Percentiles rank a stretch among this genome's conserved stretches.
Conservation (phyloP, 2,329 filamentous ascomycete species). For the Phyllosticta citriasiana region DNA sequence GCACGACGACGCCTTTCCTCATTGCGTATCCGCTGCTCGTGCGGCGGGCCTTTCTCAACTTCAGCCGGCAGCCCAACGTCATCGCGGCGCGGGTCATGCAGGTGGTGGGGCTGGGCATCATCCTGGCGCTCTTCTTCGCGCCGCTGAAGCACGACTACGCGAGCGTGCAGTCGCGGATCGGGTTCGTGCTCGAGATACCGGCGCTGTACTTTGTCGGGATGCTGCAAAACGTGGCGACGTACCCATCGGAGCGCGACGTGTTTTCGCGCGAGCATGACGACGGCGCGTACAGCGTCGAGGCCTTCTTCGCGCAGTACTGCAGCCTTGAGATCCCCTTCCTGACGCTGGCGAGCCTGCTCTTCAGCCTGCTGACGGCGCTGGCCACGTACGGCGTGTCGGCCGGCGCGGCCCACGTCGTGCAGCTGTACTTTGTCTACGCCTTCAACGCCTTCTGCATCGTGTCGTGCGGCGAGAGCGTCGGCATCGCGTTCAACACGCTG, state of each 20-base stretch:
- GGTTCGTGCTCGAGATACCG: slow-evolving; percentile 62
- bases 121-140: slow-evolving; percentile 48
- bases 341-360: slow-evolving; percentile 53
- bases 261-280: slow-evolving; percentile 72
- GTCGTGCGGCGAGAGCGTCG: slow-evolving; percentile 63
- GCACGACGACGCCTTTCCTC: slow-evolving; percentile 51
- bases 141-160: slow-evolving; percentile 60
- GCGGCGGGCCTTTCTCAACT: slow-evolving; percentile 56
- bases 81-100: slow-evolving; percentile 28
- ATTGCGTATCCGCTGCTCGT: slow-evolving; percentile 58
- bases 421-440: slow-evolving; percentile 57
- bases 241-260: slow-evolving; percentile 61
- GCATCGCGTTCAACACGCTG: slow-evolving; percentile 72
- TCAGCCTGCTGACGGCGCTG: slow-evolving; percentile 53
- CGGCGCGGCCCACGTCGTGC: slow-evolving; percentile 51
- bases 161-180: slow-evolving; percentile 62
- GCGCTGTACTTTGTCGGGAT: slow-evolving; percentile 68
- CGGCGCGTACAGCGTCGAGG: slow-evolving; percentile 58
- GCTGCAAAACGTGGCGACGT: slow-evolving; percentile 69
- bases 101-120: slow-evolving; percentile 26
- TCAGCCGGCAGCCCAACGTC: slow-evolving; percentile 29
- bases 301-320: slow-evolving; percentile 62
- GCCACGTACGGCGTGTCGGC: slow-evolving; percentile 33
- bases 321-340: slow-evolving; percentile 64
- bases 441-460: slow-evolving; percentile 66